A percentile compares a stretch with the other conserved stretches of the same genome.
Evolutionary conservation across 352 stramenopile genomes (phyloP).

Genomic region (Phytophthora pini): DNA sequence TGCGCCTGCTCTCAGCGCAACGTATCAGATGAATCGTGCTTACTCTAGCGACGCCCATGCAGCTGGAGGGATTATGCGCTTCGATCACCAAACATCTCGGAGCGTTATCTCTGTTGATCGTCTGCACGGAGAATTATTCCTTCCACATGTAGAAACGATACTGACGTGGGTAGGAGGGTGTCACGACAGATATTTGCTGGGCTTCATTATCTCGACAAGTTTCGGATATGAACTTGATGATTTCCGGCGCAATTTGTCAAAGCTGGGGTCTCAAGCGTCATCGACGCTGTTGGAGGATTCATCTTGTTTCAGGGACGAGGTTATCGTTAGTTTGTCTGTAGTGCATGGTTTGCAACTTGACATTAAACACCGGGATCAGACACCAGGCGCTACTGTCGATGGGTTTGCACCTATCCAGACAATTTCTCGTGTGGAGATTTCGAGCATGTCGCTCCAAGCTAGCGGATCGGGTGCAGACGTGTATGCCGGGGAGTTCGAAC

Average conservation of each 20-base stretch:
- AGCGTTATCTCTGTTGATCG: conserved; percentile 38
- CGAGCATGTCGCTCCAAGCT: conserved; percentile 42
- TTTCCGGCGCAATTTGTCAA: conserved; percentile 64
- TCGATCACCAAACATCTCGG: conserved; percentile 30
- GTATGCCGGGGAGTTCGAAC: conserved; percentile 28
- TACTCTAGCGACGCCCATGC: conserved; percentile 37
- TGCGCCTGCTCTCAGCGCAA: conserved; percentile 48
- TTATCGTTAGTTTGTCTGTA: conserved; percentile 34
- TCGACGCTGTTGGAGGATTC: conserved; percentile 36
- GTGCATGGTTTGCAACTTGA: conserved; percentile 46
- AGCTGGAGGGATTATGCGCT: conserved; percentile 21
- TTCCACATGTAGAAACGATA: conserved; percentile 51
- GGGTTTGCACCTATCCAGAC: conserved; percentile 20
- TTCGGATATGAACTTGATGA: conserved; percentile 64
- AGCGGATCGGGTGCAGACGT: conserved; percentile 20
- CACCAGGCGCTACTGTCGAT: conserved; percentile 19
- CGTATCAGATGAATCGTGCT: conserved; percentile 49
- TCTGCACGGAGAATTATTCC: conserved; percentile 46
- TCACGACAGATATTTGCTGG: conserved; percentile 57
- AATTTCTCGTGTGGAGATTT: conserved; percentile 43
- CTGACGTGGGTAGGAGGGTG: conserved; percentile 49
- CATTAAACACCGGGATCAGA: conserved; percentile 49
- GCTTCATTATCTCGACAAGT: conserved; percentile 71
- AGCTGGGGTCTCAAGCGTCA: conserved; percentile 45
- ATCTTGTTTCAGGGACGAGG: conserved; percentile 33